A percentile compares a stretch with the other conserved stretches of the same genome.
These are phyloP conservation scores for Prunus salicina DNA, from an alignment of 306 rosid genomes.

Conservation along the genomic window DNA sequence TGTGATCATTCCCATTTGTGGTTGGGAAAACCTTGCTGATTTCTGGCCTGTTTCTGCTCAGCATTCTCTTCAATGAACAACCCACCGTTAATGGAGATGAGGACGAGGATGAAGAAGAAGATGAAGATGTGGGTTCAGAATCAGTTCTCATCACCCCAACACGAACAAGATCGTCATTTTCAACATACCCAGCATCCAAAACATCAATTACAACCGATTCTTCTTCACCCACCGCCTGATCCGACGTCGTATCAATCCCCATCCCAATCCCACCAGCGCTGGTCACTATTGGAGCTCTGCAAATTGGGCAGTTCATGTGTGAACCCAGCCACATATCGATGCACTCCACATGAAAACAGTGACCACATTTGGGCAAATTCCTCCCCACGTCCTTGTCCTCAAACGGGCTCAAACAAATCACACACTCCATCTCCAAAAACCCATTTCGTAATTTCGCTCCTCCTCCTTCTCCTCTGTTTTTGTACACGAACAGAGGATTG, in stretches of 20 bases:
- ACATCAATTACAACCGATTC: slow-evolving; percentile 31
- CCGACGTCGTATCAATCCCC: background rate
- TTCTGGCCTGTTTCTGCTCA: slow-evolving; percentile 37
- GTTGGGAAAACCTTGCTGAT: slow-evolving; percentile 45
- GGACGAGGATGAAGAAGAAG: slow-evolving; percentile 20
- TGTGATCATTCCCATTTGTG: slow-evolving; percentile 27
- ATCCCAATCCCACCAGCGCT: background rate
- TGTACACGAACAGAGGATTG: slow-evolving; percentile 66
- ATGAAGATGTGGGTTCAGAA: slow-evolving; percentile 23
- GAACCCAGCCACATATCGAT: slow-evolving; percentile 90
- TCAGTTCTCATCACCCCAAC: background rate
- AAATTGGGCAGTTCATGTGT: slow-evolving; percentile 78
- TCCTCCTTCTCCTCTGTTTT: slow-evolving; percentile 2
- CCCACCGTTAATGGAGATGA: slow-evolving; percentile 42
- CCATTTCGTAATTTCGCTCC: slow-evolving; percentile 2
- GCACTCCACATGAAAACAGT: slow-evolving; percentile 75
- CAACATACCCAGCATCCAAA: slow-evolving; percentile 33
- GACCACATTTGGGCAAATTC: slow-evolving; percentile 67
- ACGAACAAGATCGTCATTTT: background rate
- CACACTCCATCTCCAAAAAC: slow-evolving; percentile 53
- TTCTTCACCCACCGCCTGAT: background rate
- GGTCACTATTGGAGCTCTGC: slow-evolving; percentile 48
- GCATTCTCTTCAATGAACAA: slow-evolving; percentile 70
- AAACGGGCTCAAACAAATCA: slow-evolving; percentile 66
- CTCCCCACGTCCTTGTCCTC: slow-evolving; percentile 67